A percentile compares a stretch with the other conserved stretches of the same genome.
Evolutionary conservation across 2,329 filamentous ascomycete species (phyloP).

Genomic region (Helminthosporium solani): DNA sequence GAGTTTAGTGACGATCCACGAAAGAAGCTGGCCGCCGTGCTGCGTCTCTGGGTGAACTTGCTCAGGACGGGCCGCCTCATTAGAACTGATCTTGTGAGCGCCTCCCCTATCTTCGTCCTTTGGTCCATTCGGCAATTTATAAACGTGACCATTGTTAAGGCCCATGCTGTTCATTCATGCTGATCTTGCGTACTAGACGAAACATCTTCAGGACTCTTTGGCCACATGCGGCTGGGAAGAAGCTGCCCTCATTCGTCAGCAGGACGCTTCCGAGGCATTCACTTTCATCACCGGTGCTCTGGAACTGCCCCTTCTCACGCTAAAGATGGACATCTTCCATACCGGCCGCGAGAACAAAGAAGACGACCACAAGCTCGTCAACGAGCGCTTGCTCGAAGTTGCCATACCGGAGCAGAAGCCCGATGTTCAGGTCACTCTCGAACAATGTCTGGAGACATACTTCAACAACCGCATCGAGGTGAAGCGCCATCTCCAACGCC

Average conservation of each 20-base stretch:
- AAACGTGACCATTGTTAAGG: no score
- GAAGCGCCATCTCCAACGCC: constrained; percentile 68
- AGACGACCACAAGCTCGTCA: constrained; percentile 92
- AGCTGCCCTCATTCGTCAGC: constrained; percentile 73
- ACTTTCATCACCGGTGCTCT: constrained; percentile 90
- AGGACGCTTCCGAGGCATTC: constrained; percentile 95
- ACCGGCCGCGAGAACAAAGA: constrained; percentile 78
- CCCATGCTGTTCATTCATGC: no score
- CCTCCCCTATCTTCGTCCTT: no score
- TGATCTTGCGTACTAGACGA: constrained; percentile 58
- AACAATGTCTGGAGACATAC: constrained; percentile 89
- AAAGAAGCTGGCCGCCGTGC: constrained; percentile 70
- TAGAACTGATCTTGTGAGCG: constrained; percentile 73
- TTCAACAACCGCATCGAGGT: constrained; percentile 95
- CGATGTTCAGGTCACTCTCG: constrained; percentile 72
- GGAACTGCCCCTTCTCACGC: constrained; percentile 79
- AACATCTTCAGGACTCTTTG: constrained; percentile 77
- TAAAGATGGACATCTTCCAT: constrained; percentile 95
- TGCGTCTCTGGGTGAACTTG: constrained; percentile 93
- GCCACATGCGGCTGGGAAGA: constrained; percentile 87
- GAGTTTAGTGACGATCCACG: constrained; percentile 71
- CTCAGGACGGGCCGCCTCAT: constrained; percentile 82
- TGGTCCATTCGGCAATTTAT: no score
- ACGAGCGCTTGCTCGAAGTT: constrained; percentile 86
- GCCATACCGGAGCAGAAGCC: constrained; percentile 76